Conservation (phyloP, 352 stramenopile species). For the Phytophthora macrochlamydospora region DNA sequence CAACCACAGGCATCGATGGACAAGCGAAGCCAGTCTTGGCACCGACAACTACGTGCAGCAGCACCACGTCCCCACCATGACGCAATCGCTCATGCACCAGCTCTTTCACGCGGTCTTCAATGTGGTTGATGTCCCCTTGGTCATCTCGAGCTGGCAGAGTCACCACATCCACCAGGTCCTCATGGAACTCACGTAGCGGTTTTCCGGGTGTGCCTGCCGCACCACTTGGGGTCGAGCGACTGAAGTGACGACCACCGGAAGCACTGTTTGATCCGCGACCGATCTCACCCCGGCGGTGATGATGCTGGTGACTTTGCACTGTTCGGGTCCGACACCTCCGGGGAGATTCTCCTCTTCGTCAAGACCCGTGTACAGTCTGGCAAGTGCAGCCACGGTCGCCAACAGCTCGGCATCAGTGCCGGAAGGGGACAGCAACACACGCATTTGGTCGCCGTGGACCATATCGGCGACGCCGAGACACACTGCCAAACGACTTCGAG, state of each 20-base stretch:
- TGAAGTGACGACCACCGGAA: slow-evolving; percentile 83
- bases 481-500: slow-evolving; percentile 59
- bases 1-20: slow-evolving; percentile 69
- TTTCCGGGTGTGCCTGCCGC: slow-evolving; percentile 49
- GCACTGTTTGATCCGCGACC: slow-evolving; percentile 79
- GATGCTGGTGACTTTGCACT: slow-evolving; percentile 81
- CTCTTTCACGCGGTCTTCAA: slow-evolving; percentile 48
- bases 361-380: slow-evolving; percentile 61
- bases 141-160: slow-evolving; percentile 65
- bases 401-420: slow-evolving; percentile 89
- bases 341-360: slow-evolving; percentile 30
- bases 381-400: slow-evolving; percentile 70
- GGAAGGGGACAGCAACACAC: slow-evolving; percentile 79
- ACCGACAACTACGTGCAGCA: slow-evolving; percentile 87
- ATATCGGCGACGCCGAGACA: slow-evolving; percentile 62
- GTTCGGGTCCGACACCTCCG: slow-evolving; percentile 25
- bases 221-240: slow-evolving; percentile 75
- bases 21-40: slow-evolving; percentile 87
- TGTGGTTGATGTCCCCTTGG: slow-evolving; percentile 51
- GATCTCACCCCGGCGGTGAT: slow-evolving; percentile 86
- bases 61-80: slow-evolving; percentile 50
- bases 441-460: slow-evolving; percentile 55
- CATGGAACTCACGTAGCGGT: slow-evolving; percentile 62
- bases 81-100: slow-evolving; percentile 56
- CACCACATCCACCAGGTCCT: slow-evolving; percentile 65